Base-by-base conservation (phyloP, 768 basidiomycete genomes). In the Leccinum disarticulatum region DNA sequence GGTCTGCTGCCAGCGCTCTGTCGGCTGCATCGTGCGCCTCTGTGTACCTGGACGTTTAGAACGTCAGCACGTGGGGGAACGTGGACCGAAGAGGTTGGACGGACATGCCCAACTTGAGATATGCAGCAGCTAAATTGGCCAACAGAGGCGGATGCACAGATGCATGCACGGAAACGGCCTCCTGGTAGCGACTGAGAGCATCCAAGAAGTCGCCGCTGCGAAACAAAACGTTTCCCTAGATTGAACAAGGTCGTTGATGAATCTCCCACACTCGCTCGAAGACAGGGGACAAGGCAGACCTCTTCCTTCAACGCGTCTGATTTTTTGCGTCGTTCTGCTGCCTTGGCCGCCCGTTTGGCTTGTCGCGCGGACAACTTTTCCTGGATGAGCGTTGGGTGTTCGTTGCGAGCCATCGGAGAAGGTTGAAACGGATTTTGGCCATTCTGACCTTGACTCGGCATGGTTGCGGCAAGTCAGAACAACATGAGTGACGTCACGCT, bases 191-290 rank as follows among this genome's bases (percentile, higher is more conserved):
- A 1, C 73, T 69, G 3, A 79, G 70, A 1, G 81, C 79, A 10
- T 75, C 71, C 1, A 59, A 62, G 64, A 73, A 80, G 51, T 77
- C 59, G 2, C 73, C 76, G 5, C 66, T 54, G 41, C 70, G 75
- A 74, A 80, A 83, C 13, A 74, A 67, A 11, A 62, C 56, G 49
- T 82, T 82, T 8, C 83, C 82, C 81, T 83, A 10, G 0, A n/a
- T 43, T 43, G n/a, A n/a, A 9, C 41, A n/a, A 10, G 1, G 9
- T 41, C n/a, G n/a, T 4, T 41, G 5, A 7, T 43, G n/a, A n/a
- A 43, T 43, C n/a, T 43, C n/a, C 17, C n/a, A 43, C 10, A 43
- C 41, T 43, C 41, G 41, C 41, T n/a, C 41, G 4, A 43, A 43
- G 41, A 43, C 10, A 43, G 3, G 22, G 27, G 17, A 14, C 13